Percentiles rank a stretch among this genome's conserved stretches.
These are phyloP conservation scores for Rosa persica DNA, from an alignment of 306 rosid species.

Conservation along the genomic window DNA sequence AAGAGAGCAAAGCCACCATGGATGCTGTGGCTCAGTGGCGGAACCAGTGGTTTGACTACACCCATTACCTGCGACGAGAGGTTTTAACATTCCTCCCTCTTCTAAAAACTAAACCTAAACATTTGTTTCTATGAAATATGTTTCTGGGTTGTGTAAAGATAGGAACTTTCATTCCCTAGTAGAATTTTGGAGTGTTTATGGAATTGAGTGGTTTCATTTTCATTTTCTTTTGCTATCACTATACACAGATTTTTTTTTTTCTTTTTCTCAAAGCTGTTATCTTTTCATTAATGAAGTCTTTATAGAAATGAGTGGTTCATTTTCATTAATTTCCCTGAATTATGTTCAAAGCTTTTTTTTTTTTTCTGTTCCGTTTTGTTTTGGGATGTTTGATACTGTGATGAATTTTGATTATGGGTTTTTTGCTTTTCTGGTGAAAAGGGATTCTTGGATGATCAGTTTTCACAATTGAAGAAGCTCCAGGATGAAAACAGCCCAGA, in stretches of 20 bases:
- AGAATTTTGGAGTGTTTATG: background rate
- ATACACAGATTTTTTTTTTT: too few species aligned
- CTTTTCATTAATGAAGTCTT: background rate
- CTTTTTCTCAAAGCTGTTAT: background rate
- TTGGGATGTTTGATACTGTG: background rate
- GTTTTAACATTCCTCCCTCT: conserved; percentile 24
- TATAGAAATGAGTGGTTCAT: background rate
- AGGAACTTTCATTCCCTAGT: background rate
- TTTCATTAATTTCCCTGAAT: background rate
- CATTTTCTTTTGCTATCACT: too few species aligned
- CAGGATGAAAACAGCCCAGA: conserved; percentile 72
- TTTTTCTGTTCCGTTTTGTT: background rate
- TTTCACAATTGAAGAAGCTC: conserved; percentile 64
- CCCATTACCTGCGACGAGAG: conserved; percentile 49
- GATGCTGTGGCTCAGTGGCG: conserved; percentile 51
- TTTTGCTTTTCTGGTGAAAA: conserved; percentile 25
- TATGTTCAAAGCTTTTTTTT: background rate
- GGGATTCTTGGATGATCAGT: conserved; percentile 78
- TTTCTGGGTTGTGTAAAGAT: conserved; percentile 3
- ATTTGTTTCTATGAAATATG: background rate
- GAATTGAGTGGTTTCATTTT: too few species aligned
- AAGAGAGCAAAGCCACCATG: conserved; percentile 38
- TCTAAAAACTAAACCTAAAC: background rate
- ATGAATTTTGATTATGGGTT: background rate
- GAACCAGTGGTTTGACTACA: conserved; percentile 44